phyloP scores from a whole-genome alignment of 352 stramenopile genomes.

The Phytopythium delawarense region DNA sequence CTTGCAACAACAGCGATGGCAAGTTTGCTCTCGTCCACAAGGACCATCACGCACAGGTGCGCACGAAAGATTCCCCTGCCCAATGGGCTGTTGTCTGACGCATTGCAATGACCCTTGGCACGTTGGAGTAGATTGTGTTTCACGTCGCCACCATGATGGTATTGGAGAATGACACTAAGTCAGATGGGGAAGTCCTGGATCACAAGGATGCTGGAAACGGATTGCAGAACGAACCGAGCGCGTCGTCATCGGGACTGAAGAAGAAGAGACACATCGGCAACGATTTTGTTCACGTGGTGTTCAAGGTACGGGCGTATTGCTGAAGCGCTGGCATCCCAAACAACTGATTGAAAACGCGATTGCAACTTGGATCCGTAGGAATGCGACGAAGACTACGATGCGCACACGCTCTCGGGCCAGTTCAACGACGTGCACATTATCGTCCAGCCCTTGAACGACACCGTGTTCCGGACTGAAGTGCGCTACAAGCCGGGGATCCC shows the following conservation, averaged over 20 bases:
- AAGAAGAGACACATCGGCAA: conserved; percentile 90
- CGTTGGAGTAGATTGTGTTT: conserved; percentile 71
- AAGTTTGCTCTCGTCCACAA: conserved; percentile 74
- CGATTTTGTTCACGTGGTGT: conserved; percentile 86
- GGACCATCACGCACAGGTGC: conserved; percentile 61
- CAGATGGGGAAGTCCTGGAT: neutral
- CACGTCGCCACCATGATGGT: conserved; percentile 87
- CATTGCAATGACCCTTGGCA: conserved; percentile 2
- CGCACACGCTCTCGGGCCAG: conserved; percentile 71
- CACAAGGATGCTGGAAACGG: neutral
- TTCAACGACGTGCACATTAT: conserved; percentile 89
- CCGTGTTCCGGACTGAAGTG: conserved; percentile 70
- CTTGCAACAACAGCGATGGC: conserved; percentile 58
- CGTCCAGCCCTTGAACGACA: conserved; percentile 75
- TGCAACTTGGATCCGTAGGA: conserved; percentile 27
- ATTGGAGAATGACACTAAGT: conserved; percentile 10
- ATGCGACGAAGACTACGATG: conserved; percentile 72
- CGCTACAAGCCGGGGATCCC: conserved; percentile 63
- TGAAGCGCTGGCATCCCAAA: neutral
- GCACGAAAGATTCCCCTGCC: neutral
- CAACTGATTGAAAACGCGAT: neutral
- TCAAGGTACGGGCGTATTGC: conserved; percentile 38
- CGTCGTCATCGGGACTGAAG: conserved; percentile 33
- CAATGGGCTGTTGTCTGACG: neutral
- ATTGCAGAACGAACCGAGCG: neutral